Conservation (phyloP, 2,329 filamentous ascomycete species). For the Beauveria brongniartii region DNA sequence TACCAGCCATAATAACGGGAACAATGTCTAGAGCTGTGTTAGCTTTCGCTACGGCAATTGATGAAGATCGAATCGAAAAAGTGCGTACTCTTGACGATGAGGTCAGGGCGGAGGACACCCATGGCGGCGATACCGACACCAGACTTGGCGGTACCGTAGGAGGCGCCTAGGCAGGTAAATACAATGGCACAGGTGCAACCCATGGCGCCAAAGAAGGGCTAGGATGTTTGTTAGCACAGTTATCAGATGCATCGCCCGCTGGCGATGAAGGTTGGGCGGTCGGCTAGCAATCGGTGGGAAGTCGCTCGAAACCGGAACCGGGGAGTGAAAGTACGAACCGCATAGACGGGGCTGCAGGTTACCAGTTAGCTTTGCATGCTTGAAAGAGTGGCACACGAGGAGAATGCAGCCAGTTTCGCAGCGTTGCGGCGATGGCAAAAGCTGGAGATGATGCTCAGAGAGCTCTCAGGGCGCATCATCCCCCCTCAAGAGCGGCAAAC, state of each 20-base stretch:
- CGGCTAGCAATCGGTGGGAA: background rate
- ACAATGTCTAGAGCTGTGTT: constrained; percentile 68
- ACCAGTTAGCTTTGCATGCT: constrained; percentile 34
- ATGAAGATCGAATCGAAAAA: background rate
- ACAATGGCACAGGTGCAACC: constrained; percentile 95
- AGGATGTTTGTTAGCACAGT: constrained; percentile 24
- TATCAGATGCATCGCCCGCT: background rate
- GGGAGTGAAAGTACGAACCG: constrained; percentile 62
- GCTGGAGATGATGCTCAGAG: constrained; percentile 13
- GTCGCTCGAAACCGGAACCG: constrained; percentile 6
- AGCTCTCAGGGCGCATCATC: constrained; percentile 11
- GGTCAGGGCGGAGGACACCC: constrained; percentile 93
- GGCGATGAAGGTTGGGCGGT: background rate
- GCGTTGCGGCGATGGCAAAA: constrained; percentile 10
- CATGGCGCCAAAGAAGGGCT: constrained; percentile 94
- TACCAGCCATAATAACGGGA: constrained; percentile 99
- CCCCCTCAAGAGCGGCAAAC: constrained; percentile 15
- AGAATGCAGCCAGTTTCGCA: background rate
- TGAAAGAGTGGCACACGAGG: background rate
- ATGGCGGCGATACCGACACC: constrained; percentile 97
- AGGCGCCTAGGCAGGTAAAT: constrained; percentile 93
- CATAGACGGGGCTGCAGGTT: constrained; percentile 79
- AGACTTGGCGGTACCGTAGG: constrained; percentile 98
- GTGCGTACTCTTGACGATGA: constrained; percentile 95
- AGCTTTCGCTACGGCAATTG: constrained; percentile 13